These are phyloP conservation scores for Fusarium sublunatum DNA, from an alignment of 2,329 filamentous ascomycete species.

Conservation along the genomic window DNA sequence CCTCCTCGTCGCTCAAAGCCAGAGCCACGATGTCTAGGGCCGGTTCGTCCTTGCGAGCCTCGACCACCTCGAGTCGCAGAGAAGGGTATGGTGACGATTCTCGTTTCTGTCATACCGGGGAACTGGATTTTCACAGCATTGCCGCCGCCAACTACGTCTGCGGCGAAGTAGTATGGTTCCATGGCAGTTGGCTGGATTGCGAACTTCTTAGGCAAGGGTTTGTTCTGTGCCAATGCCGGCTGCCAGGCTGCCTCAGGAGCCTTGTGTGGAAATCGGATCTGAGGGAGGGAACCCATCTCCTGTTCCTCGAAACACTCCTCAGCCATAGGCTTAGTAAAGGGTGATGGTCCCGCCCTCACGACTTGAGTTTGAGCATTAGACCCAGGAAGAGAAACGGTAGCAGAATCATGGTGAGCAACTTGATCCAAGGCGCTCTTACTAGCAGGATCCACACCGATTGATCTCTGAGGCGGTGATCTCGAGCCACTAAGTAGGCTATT, in stretches of 20 bases:
- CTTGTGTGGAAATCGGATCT: constrained; percentile 73
- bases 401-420: constrained; percentile 58
- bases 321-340: constrained; percentile 75
- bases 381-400: constrained; percentile 76
- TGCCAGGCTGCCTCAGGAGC: constrained; percentile 73
- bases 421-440: constrained; percentile 75
- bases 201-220: constrained; percentile 65
- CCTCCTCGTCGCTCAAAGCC: constrained; percentile 48
- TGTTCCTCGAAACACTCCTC: constrained; percentile 85
- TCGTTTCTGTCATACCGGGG: constrained; percentile 56
- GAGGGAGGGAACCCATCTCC: constrained; percentile 81
- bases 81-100: constrained; percentile 54
- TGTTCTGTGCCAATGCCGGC: constrained; percentile 64
- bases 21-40: constrained; percentile 48
- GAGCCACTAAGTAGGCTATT: constrained; percentile 79
- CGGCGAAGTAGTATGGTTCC: constrained; percentile 51
- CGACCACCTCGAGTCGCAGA: constrained; percentile 49
- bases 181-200: constrained; percentile 54
- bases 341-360: constrained; percentile 56
- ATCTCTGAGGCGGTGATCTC: constrained; percentile 69
- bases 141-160: constrained; percentile 50
- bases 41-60: constrained; percentile 41
- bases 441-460: constrained; percentile 72
- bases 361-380: constrained; percentile 38
- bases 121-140: constrained; percentile 55